phyloP scores from a whole-genome alignment of 192 early-diverging fungal species.

The Coemansia sp. region DNA sequence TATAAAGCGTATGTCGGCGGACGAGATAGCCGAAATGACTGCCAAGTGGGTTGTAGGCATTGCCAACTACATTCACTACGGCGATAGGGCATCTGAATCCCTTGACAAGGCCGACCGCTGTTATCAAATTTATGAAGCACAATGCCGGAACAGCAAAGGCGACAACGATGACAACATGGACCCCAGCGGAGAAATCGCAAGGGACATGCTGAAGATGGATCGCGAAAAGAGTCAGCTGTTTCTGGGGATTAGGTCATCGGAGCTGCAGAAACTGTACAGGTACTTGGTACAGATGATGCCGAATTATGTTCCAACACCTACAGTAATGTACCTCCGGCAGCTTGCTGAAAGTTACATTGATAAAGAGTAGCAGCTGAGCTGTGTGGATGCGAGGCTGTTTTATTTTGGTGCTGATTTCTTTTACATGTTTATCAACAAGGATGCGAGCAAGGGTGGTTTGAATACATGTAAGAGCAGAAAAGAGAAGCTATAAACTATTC shows the following conservation, averaged over 20 bases:
- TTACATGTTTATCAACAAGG: no score
- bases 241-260: constrained; percentile 29
- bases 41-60: constrained; percentile 12
- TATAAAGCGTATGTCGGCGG: neutral
- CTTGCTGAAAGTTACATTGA: constrained; percentile 4
- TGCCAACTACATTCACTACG: constrained; percentile 9
- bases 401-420: no score
- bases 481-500: no score
- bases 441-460: neutral
- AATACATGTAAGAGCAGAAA: neutral
- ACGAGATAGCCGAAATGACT: constrained; percentile 6
- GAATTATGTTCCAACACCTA: neutral
- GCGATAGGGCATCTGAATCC: constrained; percentile 1
- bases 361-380: neutral
- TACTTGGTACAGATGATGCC: constrained; percentile 24
- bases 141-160: constrained; percentile 1
- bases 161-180: neutral
- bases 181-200: constrained; percentile 4
- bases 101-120: constrained; percentile 21
- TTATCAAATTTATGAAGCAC: constrained; percentile 6
- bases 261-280: constrained; percentile 28
- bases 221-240: constrained; percentile 11
- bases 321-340: neutral
- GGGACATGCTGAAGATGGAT: constrained; percentile 16
- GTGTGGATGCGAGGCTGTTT: neutral